Evolutionary conservation across 2,329 filamentous ascomycete species (phyloP).

Genomic region (Ophiostoma sp.): DNA sequence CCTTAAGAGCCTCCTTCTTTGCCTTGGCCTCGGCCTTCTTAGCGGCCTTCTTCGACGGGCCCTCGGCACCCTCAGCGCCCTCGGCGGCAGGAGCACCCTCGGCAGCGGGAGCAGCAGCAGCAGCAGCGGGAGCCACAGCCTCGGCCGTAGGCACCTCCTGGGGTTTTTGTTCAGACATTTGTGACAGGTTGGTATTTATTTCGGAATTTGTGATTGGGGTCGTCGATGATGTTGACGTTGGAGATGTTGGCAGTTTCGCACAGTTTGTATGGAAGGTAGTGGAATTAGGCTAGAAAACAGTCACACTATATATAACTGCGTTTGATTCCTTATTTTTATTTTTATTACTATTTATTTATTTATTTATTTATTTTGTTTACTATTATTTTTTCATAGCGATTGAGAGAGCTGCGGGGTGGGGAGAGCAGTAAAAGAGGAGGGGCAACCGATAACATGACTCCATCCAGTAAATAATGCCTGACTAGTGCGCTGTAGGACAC

Average conservation of each 20-base stretch:
- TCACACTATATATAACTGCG: background rate
- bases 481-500: background rate
- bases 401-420: slow-evolving; percentile 12
- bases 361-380: background rate
- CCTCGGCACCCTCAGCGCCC: slow-evolving; percentile 38
- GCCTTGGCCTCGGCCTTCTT: slow-evolving; percentile 85
- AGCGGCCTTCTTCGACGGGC: slow-evolving; percentile 65
- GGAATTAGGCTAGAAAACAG: slow-evolving; percentile 6
- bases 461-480: background rate
- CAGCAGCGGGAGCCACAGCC: slow-evolving; percentile 9
- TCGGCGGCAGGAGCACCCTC: slow-evolving; percentile 5
- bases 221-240: background rate
- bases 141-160: slow-evolving; percentile 18
- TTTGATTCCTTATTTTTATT: background rate
- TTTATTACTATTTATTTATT: background rate
- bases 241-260: background rate
- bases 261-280: slow-evolving; percentile 7
- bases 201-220: background rate
- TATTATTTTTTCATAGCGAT: background rate
- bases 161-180: slow-evolving; percentile 21
- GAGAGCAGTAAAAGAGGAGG: slow-evolving; percentile 1
- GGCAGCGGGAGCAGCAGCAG: too few species aligned
- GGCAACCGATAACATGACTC: slow-evolving; percentile 2
- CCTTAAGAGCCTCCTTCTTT: slow-evolving; percentile 81
- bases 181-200: background rate